Evolutionary conservation across 805 yeast genomes (phyloP), one percentile per base, ranked within the genome.

Genomic region (Yarrowia phangngaensis): DNA sequence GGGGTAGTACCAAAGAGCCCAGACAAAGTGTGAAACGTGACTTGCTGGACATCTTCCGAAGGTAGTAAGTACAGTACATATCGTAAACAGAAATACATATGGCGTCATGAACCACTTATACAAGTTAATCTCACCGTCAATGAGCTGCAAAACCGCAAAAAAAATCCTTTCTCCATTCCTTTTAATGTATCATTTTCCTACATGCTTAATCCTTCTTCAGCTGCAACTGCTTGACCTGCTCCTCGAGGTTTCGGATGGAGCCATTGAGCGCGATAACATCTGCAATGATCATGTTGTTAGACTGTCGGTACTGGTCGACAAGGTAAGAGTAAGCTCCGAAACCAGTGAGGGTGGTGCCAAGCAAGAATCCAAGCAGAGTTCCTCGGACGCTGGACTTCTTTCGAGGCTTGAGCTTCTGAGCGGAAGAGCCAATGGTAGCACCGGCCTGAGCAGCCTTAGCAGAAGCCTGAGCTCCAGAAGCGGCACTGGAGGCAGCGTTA

Each of bases 271-370:
- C 66, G 48, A 84, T 69, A 15, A 86, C 84, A 60, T 86, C 95
- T 45, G 85, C 76, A 51, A 84, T 73, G 51, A 86, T 76, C 14
- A 82, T 82, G 57, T 74, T 75, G 63, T 81, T 84, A 56, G 90
- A 76, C 53, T 74, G 70, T 63, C 81, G 79, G 72, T 84, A 84
- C 64, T 83, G 84, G 60, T 85, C 92, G 52, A 84, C 65, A 56
- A 84, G 70, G 65, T 84, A 86, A 64, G 78, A 82, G 70, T 86
- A 86, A 12, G 89, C 79, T 6, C 78, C 84, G 50, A 74, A 75
- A 2, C 94, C 89, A 13, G 95, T 82, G 54, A 74, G 63, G 16
- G 86, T 70, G 28, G 82, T 83, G 34, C 95, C 95, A 22, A 80
- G 69, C 49, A 86, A 72, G 65, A 86, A 87, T 2, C 95, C 95